Conservation (phyloP, 805 yeast species). For the Ogataea angusta region DNA sequence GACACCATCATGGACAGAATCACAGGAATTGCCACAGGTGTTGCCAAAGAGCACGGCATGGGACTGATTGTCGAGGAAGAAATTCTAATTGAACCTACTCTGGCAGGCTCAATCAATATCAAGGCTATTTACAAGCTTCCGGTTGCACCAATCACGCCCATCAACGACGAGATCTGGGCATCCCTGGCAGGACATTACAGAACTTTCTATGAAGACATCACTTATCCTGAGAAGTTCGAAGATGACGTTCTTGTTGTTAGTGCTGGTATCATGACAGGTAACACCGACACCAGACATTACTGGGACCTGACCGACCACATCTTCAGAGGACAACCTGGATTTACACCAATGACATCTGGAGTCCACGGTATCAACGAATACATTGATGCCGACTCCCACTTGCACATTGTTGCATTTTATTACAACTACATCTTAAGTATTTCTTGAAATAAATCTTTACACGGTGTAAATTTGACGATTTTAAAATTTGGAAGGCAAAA, state of each 20-base stretch:
- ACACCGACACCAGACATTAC: slow-evolving; percentile 67
- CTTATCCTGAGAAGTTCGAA: slow-evolving; percentile 26
- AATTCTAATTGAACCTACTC: slow-evolving; percentile 21
- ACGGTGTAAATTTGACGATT: background rate
- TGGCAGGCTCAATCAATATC: slow-evolving; percentile 27
- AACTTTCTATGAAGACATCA: slow-evolving; percentile 57
- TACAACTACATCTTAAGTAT: slow-evolving; percentile 41
- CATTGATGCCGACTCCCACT: slow-evolving; percentile 51
- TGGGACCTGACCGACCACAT: slow-evolving; percentile 62
- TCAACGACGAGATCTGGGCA: slow-evolving; percentile 46
- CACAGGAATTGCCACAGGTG: slow-evolving; percentile 32
- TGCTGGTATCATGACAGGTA: slow-evolving; percentile 63
- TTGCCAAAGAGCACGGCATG: slow-evolving; percentile 46
- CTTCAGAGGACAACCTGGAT: slow-evolving; percentile 56
- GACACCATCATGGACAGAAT: slow-evolving; percentile 40
- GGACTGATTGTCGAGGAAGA: slow-evolving; percentile 44
- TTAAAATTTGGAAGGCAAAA: slow-evolving; percentile 14
- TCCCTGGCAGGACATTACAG: slow-evolving; percentile 60
- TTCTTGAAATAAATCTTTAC: slow-evolving; percentile 3
- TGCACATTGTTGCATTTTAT: slow-evolving; percentile 54
- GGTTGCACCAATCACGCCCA: slow-evolving; percentile 47
- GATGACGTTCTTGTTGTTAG: slow-evolving; percentile 37
- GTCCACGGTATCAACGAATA: slow-evolving; percentile 67
- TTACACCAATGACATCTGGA: slow-evolving; percentile 33
- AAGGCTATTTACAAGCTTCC: slow-evolving; percentile 28